Percentiles rank a stretch among this genome's conserved stretches.
phyloP scores from a whole-genome alignment of 1,284 basidiomycete species.

The Pseudozyma sp. region DNA sequence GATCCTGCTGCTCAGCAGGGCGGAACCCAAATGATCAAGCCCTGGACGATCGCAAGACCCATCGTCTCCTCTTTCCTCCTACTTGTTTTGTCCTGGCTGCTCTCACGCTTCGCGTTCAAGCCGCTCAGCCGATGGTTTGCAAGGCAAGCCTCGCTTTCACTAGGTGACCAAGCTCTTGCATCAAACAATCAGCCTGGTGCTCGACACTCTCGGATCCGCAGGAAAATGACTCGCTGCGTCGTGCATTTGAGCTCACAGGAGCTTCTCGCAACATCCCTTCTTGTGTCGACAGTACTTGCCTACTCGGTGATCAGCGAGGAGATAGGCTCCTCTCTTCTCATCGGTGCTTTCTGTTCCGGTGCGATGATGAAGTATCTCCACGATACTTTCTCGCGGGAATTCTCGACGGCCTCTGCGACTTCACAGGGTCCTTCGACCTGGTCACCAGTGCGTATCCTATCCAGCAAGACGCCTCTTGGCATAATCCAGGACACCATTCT shows the following conservation, averaged over 20 bases:
- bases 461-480: constrained; percentile 4
- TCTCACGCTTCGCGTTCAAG: constrained; percentile 10
- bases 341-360: constrained; percentile 72
- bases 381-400: not conserved
- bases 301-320: constrained; percentile 28
- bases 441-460: constrained; percentile 18
- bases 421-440: not conserved
- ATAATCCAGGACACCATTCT: constrained; percentile 64
- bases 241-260: constrained; percentile 6
- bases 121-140: constrained; percentile 2
- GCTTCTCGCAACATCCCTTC: constrained; percentile 8
- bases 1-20: not conserved
- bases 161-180: not conserved
- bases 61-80: constrained; percentile 70
- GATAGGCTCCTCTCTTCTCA: constrained; percentile 70
- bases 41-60: constrained; percentile 71
- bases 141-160: not conserved
- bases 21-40: constrained; percentile 18
- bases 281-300: constrained; percentile 15
- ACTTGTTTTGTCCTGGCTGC: constrained; percentile 55
- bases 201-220: not conserved
- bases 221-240: not conserved
- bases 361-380: constrained; percentile 33
- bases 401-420: not conserved
- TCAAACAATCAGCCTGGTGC: not conserved